Conservation (phyloP, 2,329 filamentous ascomycete species). For the Neonectria hederae region DNA sequence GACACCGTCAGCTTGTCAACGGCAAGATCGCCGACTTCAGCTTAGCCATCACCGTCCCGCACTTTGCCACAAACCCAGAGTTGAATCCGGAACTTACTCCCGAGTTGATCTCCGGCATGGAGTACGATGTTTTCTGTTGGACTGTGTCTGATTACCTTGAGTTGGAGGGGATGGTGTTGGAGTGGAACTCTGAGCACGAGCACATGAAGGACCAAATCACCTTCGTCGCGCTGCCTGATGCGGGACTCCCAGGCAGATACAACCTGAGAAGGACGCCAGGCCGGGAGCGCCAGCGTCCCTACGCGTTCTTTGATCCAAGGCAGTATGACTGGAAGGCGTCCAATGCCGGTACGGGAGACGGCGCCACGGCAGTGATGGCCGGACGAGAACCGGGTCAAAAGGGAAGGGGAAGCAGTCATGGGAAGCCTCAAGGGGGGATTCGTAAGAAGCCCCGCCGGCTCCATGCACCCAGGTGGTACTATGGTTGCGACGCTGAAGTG, state of each 20-base stretch:
- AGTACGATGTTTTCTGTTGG: not conserved
- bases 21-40: conserved; percentile 40
- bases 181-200: not conserved
- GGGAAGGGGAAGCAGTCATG: not conserved
- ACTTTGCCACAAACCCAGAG: conserved; percentile 29
- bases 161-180: not conserved
- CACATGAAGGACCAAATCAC: not conserved
- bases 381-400: not conserved
- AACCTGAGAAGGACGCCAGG: not conserved
- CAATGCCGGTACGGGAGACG: not conserved
- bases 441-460: not conserved
- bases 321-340: not conserved
- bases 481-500: not conserved
- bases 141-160: not conserved
- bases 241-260: not conserved
- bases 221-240: not conserved
- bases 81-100: conserved; percentile 8
- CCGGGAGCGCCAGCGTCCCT: not conserved
- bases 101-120: not conserved
- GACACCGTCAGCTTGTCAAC: conserved; percentile 30
- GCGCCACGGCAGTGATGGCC: too few relatives aligned
- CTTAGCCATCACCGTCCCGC: conserved; percentile 37
- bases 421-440: not conserved
- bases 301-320: not conserved
- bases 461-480: not conserved